phyloP scores from a whole-genome alignment of 1,284 basidiomycete genomes.

The Entoloma clypeatum region DNA sequence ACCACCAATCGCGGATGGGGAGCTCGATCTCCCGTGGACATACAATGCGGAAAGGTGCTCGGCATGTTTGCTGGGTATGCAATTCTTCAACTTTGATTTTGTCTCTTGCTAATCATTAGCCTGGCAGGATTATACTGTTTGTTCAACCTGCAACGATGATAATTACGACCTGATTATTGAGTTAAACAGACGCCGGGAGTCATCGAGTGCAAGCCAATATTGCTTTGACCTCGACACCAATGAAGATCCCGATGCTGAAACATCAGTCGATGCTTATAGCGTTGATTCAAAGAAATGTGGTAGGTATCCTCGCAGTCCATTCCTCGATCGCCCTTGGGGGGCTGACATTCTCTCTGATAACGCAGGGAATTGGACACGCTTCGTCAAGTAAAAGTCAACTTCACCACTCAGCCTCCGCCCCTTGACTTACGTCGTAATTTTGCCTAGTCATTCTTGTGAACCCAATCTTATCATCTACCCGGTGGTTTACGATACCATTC shows the following conservation, averaged over 20 bases:
- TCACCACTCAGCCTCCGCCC: background rate
- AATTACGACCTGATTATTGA: background rate
- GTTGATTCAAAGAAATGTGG: constrained; percentile 50
- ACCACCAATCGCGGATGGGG: constrained; percentile 54
- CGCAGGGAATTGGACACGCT: constrained; percentile 69
- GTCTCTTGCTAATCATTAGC: constrained; percentile 6
- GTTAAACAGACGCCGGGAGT: background rate
- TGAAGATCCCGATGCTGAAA: constrained; percentile 35
- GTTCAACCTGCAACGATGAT: constrained; percentile 26
- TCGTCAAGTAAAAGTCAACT: constrained; percentile 52
- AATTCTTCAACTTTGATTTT: constrained; percentile 1
- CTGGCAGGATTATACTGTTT: background rate
- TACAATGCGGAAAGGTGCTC: constrained; percentile 51
- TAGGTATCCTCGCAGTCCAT: constrained; percentile 23
- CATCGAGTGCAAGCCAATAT: constrained; percentile 32
- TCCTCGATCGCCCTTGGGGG: background rate
- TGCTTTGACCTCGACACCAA: constrained; percentile 58
- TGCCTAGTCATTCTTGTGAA: constrained; percentile 56
- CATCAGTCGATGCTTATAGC: constrained; percentile 30
- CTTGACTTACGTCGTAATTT: constrained; percentile 1
- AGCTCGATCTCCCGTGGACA: constrained; percentile 36
- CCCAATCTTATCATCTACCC: constrained; percentile 55
- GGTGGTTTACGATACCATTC: constrained; percentile 57
- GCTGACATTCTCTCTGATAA: no score
- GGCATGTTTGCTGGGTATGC: constrained; percentile 62